phyloP scores from a whole-genome alignment of 495 filamentous ascomycete species.

The Penicillium simplicissimum region DNA sequence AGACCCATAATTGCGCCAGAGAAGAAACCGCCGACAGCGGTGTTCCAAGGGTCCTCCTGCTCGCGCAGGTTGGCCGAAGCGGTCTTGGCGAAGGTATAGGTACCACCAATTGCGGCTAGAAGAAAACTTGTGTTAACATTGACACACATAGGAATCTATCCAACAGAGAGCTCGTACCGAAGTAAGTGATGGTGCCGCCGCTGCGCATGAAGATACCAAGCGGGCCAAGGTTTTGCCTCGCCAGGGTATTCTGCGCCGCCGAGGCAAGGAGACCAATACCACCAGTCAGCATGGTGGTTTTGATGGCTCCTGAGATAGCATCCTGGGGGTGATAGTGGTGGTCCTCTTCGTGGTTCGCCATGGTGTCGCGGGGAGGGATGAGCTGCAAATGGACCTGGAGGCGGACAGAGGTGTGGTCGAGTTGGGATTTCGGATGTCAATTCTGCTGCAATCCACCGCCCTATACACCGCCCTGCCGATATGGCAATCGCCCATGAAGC shows the following conservation, averaged over 20 bases:
- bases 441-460: slow-evolving; percentile 40
- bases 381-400: slow-evolving; percentile 22
- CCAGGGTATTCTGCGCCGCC: slow-evolving; percentile 81
- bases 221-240: slow-evolving; percentile 73
- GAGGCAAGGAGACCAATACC: slow-evolving; percentile 68
- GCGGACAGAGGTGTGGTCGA: slow-evolving; percentile 25
- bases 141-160: slow-evolving; percentile 3
- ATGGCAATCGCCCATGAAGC: slow-evolving; percentile 8
- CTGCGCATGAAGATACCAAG: slow-evolving; percentile 74
- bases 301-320: slow-evolving; percentile 66
- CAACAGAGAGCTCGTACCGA: slow-evolving; percentile 52
- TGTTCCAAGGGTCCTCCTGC: slow-evolving; percentile 70
- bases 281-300: slow-evolving; percentile 64
- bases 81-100: slow-evolving; percentile 72
- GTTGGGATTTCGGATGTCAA: slow-evolving; percentile 33
- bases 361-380: slow-evolving; percentile 40
- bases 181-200: slow-evolving; percentile 64
- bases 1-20: slow-evolving; percentile 69
- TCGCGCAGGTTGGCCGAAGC: slow-evolving; percentile 77
- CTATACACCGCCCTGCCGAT: slow-evolving; percentile 11
- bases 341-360: slow-evolving; percentile 51
- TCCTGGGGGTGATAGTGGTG: slow-evolving; percentile 74
- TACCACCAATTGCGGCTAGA: slow-evolving; percentile 75
- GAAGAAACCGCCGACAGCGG: slow-evolving; percentile 71
- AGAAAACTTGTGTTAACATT: slow-evolving; percentile 23